A percentile compares a stretch with the other conserved stretches of the same genome.
Conservation (phyloP, 2,329 filamentous ascomycete genomes). For the Xylaria sp. region DNA sequence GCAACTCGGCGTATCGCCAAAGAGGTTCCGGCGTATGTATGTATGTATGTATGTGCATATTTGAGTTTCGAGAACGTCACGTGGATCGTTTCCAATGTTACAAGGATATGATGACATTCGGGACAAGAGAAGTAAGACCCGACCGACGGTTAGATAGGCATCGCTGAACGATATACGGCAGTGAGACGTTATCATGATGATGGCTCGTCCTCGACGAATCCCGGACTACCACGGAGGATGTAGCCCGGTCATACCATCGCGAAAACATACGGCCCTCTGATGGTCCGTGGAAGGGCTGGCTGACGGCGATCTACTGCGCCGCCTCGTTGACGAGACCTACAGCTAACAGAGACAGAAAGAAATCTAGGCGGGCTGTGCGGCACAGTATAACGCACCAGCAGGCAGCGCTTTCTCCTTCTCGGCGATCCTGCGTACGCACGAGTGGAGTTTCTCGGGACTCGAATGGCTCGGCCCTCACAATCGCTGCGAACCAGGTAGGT, state of each 20-base stretch:
- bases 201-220: constrained; percentile 3
- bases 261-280: background rate
- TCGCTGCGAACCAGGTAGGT: constrained; percentile 5
- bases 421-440: constrained; percentile 5
- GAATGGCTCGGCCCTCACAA: constrained; percentile 10
- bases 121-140: constrained; percentile 12
- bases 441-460: constrained; percentile 10
- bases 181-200: background rate
- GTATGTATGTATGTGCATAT: constrained; percentile 3
- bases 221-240: background rate
- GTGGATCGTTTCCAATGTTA: constrained; percentile 26
- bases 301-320: constrained; percentile 4
- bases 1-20: background rate
- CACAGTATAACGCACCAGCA: background rate
- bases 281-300: background rate
- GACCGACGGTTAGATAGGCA: constrained; percentile 10
- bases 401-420: background rate
- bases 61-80: constrained; percentile 30
- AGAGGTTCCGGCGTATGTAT: background rate
- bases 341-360: background rate
- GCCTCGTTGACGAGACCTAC: constrained; percentile 24
- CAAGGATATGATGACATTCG: constrained; percentile 18
- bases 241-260: background rate
- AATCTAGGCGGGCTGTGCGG: constrained; percentile 7
- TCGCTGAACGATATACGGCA: background rate